Evolutionary conservation across 371 early-diverging fungal genomes (phyloP).

Genomic region (Circinella minor): DNA sequence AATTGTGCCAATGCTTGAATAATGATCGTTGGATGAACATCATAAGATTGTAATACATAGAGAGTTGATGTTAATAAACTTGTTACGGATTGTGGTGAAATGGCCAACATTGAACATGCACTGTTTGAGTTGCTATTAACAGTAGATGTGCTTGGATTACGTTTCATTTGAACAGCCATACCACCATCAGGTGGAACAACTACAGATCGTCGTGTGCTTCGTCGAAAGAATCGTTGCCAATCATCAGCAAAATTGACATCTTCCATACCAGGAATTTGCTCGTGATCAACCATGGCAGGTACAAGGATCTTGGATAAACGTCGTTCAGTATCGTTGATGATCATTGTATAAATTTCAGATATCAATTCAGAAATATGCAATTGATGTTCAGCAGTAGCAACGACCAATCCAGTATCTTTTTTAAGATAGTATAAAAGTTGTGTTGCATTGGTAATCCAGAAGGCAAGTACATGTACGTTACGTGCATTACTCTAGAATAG

Average conservation of each 20-base stretch:
- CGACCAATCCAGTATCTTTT: slow-evolving; percentile 73
- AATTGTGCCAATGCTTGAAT: slow-evolving; percentile 75
- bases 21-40: slow-evolving; percentile 70
- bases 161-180: slow-evolving; percentile 26
- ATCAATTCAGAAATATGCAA: slow-evolving; percentile 70
- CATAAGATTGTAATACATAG: slow-evolving; percentile 56
- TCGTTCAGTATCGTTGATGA: slow-evolving; percentile 63
- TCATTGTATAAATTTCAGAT: slow-evolving; percentile 68
- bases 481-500: slow-evolving; percentile 33
- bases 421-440: slow-evolving; percentile 81
- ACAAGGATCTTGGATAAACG: slow-evolving; percentile 64
- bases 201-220: slow-evolving; percentile 36
- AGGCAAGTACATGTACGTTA: slow-evolving; percentile 62
- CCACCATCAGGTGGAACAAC: slow-evolving; percentile 26
- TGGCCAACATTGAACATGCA: slow-evolving; percentile 6
- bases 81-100: slow-evolving; percentile 67
- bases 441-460: slow-evolving; percentile 83
- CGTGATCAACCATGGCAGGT: slow-evolving; percentile 72
- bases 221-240: slow-evolving; percentile 57
- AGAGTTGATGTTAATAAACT: slow-evolving; percentile 63
- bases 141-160: slow-evolving; percentile 17
- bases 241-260: slow-evolving; percentile 69
- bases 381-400: slow-evolving; percentile 65
- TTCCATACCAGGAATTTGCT: slow-evolving; percentile 69
- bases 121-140: not conserved